Base-by-base conservation (phyloP, 2,329 filamentous ascomycete genomes). In the Fusarium domesticum region DNA sequence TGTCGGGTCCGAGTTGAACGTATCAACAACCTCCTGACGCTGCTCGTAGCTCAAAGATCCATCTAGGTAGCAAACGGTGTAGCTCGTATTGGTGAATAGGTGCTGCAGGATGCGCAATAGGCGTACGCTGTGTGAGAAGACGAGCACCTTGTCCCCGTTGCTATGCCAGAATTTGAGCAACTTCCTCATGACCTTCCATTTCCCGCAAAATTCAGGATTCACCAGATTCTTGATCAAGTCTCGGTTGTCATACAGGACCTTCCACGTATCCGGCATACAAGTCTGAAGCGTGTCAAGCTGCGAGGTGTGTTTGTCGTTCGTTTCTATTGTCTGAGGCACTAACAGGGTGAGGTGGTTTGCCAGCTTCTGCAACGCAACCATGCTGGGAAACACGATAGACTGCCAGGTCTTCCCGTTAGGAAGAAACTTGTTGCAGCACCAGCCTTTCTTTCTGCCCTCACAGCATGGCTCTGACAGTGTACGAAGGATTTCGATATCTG, bases 41-140 rank as follows among this genome's bases (percentile, higher is more conserved):
- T 95, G 90, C 41, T 90, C 86, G 57, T 93, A 91, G 25, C 74
- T 79, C 71, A 97, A 83, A 8, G 82, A 81, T 1, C 93, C 93
- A 58, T 96, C 91, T 5, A 98, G 74, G 60, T 95, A 97, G 57
- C 85, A 92, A 50, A 96, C 85, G 43, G 85, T 95, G 69, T 96
- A 98, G 59, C 83, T 84, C 1, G 92, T 96, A 51, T 87, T 85
- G 57, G 85, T 83, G 65, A 98, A 95, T 0, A 98, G 75, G 57
- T 88, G 83, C 56, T 89, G 83, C 5, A 98, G 72, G 63, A 97
- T 93, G 35, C 82, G 84, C 18, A 98, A 70, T 3, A 98, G 73
- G 2, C 87, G 81, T 5, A 97, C 90, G 47, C 87, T 95, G 60
- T 97, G 91, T 0, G 89, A 95, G 65, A 98, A 98, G 3, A 98